Percentiles rank a stretch among this genome's conserved stretches.
Conservation (phyloP, 495 filamentous ascomycete species). For the Pyrenula aspistea region DNA sequence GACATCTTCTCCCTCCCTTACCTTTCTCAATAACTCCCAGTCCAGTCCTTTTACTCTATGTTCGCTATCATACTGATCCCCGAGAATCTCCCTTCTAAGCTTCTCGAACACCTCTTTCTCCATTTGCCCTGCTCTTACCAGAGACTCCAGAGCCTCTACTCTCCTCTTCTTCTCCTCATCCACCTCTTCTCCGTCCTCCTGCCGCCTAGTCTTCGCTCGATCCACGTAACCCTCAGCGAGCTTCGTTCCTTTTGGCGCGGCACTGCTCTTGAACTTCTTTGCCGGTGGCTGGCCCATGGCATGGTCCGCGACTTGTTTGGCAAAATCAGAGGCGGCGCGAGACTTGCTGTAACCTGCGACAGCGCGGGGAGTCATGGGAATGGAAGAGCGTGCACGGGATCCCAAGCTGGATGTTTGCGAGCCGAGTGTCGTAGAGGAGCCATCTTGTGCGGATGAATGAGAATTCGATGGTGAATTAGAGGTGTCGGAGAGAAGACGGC, state of each 20-base stretch:
- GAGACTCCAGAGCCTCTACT: constrained; percentile 69
- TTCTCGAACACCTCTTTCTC: constrained; percentile 61
- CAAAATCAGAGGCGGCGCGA: constrained; percentile 60
- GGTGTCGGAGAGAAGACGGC: constrained; percentile 60
- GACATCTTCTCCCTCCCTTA: constrained; percentile 60
- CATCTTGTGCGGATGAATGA: constrained; percentile 13
- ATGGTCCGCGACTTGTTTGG: constrained; percentile 73
- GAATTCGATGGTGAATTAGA: constrained; percentile 23
- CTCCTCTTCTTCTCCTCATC: constrained; percentile 51
- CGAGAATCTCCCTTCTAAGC: constrained; percentile 62
- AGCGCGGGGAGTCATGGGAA: constrained; percentile 76
- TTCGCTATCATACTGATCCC: constrained; percentile 66
- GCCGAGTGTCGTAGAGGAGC: constrained; percentile 22
- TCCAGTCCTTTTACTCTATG: constrained; percentile 91
- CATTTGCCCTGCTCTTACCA: constrained; percentile 73
- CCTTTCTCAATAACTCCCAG: constrained; percentile 62
- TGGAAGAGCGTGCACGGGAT: constrained; percentile 55
- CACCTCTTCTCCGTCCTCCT: constrained; percentile 28
- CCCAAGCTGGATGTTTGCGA: constrained; percentile 22
- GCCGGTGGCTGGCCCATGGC: constrained; percentile 24
- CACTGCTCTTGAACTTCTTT: constrained; percentile 66
- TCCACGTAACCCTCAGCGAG: constrained; percentile 74
- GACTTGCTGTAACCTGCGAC: constrained; percentile 44
- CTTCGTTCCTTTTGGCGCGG: constrained; percentile 74
- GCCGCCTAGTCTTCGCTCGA: constrained; percentile 35